A percentile compares a stretch with the other conserved stretches of the same genome.
phyloP scores from a whole-genome alignment of 2,329 filamentous ascomycete species.

The Sclerotiophoma versabilis region DNA sequence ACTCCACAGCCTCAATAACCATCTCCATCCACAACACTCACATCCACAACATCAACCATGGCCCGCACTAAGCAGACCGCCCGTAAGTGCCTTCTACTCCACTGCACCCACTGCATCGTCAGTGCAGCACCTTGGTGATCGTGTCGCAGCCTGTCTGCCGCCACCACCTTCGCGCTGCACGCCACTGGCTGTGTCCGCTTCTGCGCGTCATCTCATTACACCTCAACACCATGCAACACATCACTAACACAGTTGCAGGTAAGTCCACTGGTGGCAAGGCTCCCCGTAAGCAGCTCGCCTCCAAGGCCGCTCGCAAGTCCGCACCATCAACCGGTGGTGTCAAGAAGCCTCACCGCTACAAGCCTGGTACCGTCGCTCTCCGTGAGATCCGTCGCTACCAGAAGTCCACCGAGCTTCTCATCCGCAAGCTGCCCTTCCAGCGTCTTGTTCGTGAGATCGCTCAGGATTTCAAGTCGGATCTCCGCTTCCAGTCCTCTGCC shows the following conservation, averaged over 20 bases:
- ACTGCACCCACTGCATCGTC: constrained; percentile 22
- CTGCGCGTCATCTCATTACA: constrained; percentile 6
- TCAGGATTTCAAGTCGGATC: constrained; percentile 67
- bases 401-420: constrained; percentile 83
- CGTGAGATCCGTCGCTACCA: constrained; percentile 93
- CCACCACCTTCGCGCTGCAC: constrained; percentile 28
- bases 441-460: constrained; percentile 82
- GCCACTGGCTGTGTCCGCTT: constrained; percentile 11
- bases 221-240: constrained; percentile 15
- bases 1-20: constrained; percentile 24
- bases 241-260: constrained; percentile 57
- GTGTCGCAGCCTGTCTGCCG: constrained; percentile 21
- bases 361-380: constrained; percentile 76
- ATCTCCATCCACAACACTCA: constrained; percentile 11
- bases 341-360: constrained; percentile 64
- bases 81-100: constrained; percentile 54
- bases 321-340: constrained; percentile 88
- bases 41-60: constrained; percentile 47
- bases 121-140: constrained; percentile 24
- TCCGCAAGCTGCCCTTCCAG: constrained; percentile 81
- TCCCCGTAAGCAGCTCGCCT: constrained; percentile 94
- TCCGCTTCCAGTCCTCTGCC: constrained; percentile 96
- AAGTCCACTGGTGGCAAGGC: constrained; percentile 79
- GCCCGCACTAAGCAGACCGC: constrained; percentile 64
- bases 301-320: constrained; percentile 98